These are phyloP conservation scores for Aspergillus sp. DNA, from an alignment of 2,329 filamentous ascomycete genomes.

Conservation along the genomic window DNA sequence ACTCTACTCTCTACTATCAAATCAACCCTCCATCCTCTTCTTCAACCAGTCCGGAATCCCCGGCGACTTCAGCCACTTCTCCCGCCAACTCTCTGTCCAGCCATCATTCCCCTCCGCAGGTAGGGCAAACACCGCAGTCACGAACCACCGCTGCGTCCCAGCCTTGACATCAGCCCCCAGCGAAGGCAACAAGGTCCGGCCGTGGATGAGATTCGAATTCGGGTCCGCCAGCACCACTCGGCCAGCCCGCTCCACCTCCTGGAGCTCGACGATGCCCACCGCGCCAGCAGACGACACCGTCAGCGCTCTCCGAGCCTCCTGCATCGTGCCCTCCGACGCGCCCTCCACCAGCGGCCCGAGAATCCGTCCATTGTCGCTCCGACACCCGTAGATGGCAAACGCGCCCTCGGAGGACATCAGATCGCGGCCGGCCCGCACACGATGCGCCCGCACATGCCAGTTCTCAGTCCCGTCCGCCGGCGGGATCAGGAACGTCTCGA, in stretches of 20 bases:
- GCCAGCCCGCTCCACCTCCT: slow-evolving; percentile 49
- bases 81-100: slow-evolving; percentile 49
- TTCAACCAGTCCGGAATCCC: slow-evolving; percentile 60
- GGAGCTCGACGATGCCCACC: slow-evolving; percentile 51
- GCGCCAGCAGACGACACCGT: slow-evolving; percentile 51
- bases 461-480: slow-evolving; percentile 32
- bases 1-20: too few relatives aligned
- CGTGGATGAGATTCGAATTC: slow-evolving; percentile 74
- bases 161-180: slow-evolving; percentile 61
- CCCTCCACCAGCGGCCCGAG: slow-evolving; percentile 43
- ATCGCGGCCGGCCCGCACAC: slow-evolving; percentile 47
- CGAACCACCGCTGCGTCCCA: slow-evolving; percentile 64
- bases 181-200: slow-evolving; percentile 69
- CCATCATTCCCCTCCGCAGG: slow-evolving; percentile 47
- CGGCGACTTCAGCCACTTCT: slow-evolving; percentile 62
- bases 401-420: slow-evolving; percentile 72
- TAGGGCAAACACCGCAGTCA: slow-evolving; percentile 70
- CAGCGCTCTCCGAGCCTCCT: slow-evolving; percentile 35
- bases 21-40: slow-evolving; percentile 48
- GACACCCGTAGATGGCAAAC: slow-evolving; percentile 66
- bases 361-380: slow-evolving; percentile 58
- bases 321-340: slow-evolving; percentile 44
- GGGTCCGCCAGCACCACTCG: slow-evolving; percentile 73
- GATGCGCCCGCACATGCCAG: slow-evolving; percentile 42
- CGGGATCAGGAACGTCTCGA: slow-evolving; percentile 38